Evolutionary conservation across 805 yeast genomes (phyloP).

Genomic region (Yamadazyma sp.): DNA sequence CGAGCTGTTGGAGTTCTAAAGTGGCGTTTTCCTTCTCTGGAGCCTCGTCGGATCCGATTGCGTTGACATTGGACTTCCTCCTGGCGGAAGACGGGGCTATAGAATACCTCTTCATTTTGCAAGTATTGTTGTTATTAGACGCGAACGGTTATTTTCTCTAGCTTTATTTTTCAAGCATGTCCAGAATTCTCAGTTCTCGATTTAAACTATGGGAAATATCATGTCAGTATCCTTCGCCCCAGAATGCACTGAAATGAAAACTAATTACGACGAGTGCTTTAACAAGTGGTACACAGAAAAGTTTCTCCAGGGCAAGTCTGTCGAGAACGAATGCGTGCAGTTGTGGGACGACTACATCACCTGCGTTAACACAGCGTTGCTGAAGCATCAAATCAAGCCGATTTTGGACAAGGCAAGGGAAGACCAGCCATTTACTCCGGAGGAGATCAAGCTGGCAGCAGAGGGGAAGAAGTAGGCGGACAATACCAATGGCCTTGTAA

Average conservation of each 20-base stretch:
- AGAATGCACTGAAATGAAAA: slow-evolving; percentile 87
- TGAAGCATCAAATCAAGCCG: slow-evolving; percentile 73
- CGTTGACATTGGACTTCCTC: slow-evolving; percentile 22
- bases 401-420: slow-evolving; percentile 86
- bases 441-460: slow-evolving; percentile 22
- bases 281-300: slow-evolving; percentile 91
- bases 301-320: slow-evolving; percentile 53
- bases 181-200: too few relatives aligned
- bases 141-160: slow-evolving; percentile 5
- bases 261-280: slow-evolving; percentile 88
- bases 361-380: slow-evolving; percentile 75
- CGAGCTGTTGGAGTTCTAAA: slow-evolving; percentile 58
- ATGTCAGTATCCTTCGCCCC: slow-evolving; percentile 86
- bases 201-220: slow-evolving; percentile 48
- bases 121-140: slow-evolving; percentile 1
- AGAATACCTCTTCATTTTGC: slow-evolving; percentile 33
- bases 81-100: slow-evolving; percentile 35
- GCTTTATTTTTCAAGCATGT: slow-evolving; percentile 1
- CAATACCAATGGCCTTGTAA: too few relatives aligned
- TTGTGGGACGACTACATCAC: slow-evolving; percentile 85
- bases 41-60: slow-evolving; percentile 1
- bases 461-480: slow-evolving; percentile 14
- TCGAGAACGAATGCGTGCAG: slow-evolving; percentile 85
- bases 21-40: slow-evolving; percentile 22
- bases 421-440: slow-evolving; percentile 72